Base-by-base conservation (phyloP, 768 basidiomycete genomes). In the Termitomyces sp. region DNA sequence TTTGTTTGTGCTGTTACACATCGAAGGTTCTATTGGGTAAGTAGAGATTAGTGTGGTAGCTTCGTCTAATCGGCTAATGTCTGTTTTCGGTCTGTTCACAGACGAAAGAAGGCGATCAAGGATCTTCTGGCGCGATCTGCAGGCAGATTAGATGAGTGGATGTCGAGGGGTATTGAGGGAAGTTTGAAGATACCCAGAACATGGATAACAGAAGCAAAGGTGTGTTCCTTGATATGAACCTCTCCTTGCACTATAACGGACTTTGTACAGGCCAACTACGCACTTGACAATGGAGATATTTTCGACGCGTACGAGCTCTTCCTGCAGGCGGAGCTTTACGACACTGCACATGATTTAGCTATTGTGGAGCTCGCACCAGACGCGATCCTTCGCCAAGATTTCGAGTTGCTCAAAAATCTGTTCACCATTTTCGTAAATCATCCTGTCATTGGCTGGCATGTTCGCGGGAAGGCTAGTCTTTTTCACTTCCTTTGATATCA, bases 181-280 rank as follows among this genome's bases (percentile, higher is more conserved):
- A 91, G 86, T 67, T 75, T 97, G 36, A 87, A 88, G 65, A 83
- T 98, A 37, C 97, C 97, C 0, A 73, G 84, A 56, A 73, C 83
- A 5, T 99, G 96, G 96, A 82, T 98, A n/a, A 83, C 89, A 43
- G 92, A 96, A 70, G 91, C 94, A 11, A 90, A 91, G 83, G 94
- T 92, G 37, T 46, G 31, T 61, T 54, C 9, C 45, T 37, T 56
- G 62, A 15, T 64, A 25, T 56, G 48, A 47, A 40, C n/a, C 48
- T 14, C 46, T 34, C 29, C 14, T 43, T 25, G 42, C 15, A 15
- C 34, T 59, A 11, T 9, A 40, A 20, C 15, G 12, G 20, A 25
- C 7, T 20, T 38, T 20, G 31, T 20, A 2, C 68, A 92, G 94
- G 93, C 89, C 6, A 80, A 86, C 52, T 77, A 83, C 70, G 86